Percentiles rank a stretch among this genome's conserved stretches.
phyloP scores from a whole-genome alignment of 495 filamentous ascomycete species.

The Aspergillus heteromorphus region DNA sequence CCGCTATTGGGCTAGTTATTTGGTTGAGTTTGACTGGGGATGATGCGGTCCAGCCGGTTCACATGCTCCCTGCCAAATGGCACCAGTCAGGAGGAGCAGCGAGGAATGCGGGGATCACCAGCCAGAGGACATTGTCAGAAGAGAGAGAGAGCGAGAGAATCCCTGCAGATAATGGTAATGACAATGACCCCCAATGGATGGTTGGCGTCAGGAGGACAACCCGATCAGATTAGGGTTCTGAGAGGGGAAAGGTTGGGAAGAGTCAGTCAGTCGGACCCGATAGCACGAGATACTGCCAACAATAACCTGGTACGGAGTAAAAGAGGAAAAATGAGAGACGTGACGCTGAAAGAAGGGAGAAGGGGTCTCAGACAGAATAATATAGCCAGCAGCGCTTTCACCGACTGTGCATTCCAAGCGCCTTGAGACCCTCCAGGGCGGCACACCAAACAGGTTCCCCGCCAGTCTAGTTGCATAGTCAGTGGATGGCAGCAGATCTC shows the following conservation, averaged over 20 bases:
- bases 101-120: conserved; percentile 10
- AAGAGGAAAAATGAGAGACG: neutral
- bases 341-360: neutral
- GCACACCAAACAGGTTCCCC: neutral
- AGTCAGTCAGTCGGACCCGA: neutral
- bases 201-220: neutral
- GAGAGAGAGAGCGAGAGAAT: neutral
- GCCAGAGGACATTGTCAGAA: neutral
- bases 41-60: conserved; percentile 7
- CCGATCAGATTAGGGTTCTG: conserved; percentile 18
- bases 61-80: conserved; percentile 15
- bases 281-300: neutral
- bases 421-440: neutral
- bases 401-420: neutral
- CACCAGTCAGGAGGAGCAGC: conserved; percentile 11
- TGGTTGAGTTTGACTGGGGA: neutral
- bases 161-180: no score
- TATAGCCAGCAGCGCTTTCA: neutral
- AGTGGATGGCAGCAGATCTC: neutral
- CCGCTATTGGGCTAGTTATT: neutral
- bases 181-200: neutral
- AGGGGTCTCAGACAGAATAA: neutral
- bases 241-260: neutral
- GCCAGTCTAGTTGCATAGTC: neutral
- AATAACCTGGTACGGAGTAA: neutral